Evolutionary conservation across 2,329 filamentous ascomycete species (phyloP).

Genomic region (Stachybotrys echinatus): DNA sequence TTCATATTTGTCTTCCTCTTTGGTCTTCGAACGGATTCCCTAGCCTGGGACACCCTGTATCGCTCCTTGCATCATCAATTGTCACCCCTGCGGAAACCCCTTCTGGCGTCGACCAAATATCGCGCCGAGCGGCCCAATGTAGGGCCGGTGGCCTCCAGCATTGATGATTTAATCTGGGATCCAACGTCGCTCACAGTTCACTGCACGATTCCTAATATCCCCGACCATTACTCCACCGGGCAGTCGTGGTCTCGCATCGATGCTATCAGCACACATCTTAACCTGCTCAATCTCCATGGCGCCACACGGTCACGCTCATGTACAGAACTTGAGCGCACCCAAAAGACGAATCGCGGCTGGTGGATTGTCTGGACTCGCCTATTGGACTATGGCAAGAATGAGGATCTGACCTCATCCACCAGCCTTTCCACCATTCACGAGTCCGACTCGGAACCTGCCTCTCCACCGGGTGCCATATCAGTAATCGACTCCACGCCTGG

Average conservation of each 20-base stretch:
- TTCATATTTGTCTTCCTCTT: constrained; percentile 79
- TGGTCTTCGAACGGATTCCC: constrained; percentile 47
- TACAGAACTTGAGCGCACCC: constrained; percentile 53
- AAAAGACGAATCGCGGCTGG: constrained; percentile 63
- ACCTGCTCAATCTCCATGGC: constrained; percentile 53
- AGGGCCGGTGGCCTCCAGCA: constrained; percentile 30
- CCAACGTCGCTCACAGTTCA: constrained; percentile 49
- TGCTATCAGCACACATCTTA: constrained; percentile 59
- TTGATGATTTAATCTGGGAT: constrained; percentile 62
- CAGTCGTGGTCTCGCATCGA: constrained; percentile 54
- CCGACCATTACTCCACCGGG: constrained; percentile 32
- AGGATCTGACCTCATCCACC: constrained; percentile 4
- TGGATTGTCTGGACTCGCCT: constrained; percentile 65
- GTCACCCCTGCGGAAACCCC: constrained; percentile 49
- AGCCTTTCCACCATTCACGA: constrained; percentile 21
- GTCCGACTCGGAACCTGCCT: constrained; percentile 10
- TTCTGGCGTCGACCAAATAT: constrained; percentile 52
- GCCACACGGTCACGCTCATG: constrained; percentile 33
- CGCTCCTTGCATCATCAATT: constrained; percentile 57
- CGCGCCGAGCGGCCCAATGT: constrained; percentile 40
- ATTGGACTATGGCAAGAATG: constrained; percentile 26
- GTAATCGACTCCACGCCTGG: not conserved
- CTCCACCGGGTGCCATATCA: too few species aligned
- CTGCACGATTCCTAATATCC: constrained; percentile 63
- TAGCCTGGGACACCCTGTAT: constrained; percentile 52